These are phyloP conservation scores for Rubroboletus pulcherrimus DNA, from an alignment of 768 basidiomycete genomes.

Conservation along the genomic window DNA sequence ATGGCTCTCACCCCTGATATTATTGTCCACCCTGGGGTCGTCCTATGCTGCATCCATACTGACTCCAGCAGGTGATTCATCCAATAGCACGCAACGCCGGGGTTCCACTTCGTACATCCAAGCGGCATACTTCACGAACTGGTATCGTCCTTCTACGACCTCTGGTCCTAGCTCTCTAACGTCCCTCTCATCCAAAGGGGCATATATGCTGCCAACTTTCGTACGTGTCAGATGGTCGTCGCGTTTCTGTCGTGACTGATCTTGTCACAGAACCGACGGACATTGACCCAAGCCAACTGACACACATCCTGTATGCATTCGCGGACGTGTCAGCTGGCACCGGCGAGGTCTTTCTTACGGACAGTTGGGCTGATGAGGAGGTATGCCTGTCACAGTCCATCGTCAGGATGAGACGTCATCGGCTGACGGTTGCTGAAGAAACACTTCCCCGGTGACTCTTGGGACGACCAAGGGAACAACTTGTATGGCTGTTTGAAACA, in stretches of 20 bases:
- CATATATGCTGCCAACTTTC: conserved; percentile 63
- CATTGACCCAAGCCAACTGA: conserved; percentile 55
- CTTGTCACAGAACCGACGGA: conserved; percentile 54
- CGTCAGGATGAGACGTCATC: background rate
- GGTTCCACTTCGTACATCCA: conserved; percentile 28
- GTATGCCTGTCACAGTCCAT: conserved; percentile 27
- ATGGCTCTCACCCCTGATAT: conserved; percentile 5
- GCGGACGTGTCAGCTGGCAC: conserved; percentile 63
- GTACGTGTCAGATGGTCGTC: conserved; percentile 32
- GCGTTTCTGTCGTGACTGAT: conserved; percentile 1
- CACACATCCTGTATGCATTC: conserved; percentile 79
- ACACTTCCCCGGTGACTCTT: conserved; percentile 68
- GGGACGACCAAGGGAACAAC: conserved; percentile 73
- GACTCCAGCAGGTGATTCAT: background rate
- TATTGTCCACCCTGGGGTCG: conserved; percentile 7
- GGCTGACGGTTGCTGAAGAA: conserved; percentile 40
- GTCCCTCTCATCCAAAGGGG: conserved; percentile 34
- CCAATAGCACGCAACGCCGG: conserved; percentile 8
- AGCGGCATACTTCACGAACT: conserved; percentile 37
- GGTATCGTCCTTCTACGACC: conserved; percentile 14
- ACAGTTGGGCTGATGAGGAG: conserved; percentile 71
- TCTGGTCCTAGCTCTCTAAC: background rate
- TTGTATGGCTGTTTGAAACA: conserved; percentile 82
- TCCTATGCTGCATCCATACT: conserved; percentile 11
- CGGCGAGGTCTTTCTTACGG: conserved; percentile 64